Conservation (phyloP, 1,284 basidiomycete species). For the Fomitopsis palustris region DNA sequence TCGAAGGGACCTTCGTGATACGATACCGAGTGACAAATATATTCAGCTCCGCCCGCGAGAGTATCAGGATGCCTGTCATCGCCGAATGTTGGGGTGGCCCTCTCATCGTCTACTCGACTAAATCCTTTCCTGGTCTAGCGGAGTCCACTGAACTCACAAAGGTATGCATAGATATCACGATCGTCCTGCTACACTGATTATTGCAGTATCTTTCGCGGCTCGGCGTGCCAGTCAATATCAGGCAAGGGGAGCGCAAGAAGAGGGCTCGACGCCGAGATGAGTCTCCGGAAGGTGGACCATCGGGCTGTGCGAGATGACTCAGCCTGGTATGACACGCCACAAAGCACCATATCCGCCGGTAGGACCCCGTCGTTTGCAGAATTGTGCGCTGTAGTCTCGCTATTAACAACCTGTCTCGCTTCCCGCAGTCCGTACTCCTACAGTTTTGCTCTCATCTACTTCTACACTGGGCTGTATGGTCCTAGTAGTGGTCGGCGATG, state of each 20-base stretch:
- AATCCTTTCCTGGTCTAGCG: constrained; percentile 69
- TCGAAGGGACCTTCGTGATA: background rate
- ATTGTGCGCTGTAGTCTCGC: too few relatives aligned
- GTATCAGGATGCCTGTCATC: constrained; percentile 5
- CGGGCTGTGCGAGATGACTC: too few relatives aligned
- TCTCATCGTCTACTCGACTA: constrained; percentile 71
- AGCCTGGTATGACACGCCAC: too few relatives aligned
- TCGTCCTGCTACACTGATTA: background rate
- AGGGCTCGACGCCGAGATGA: background rate
- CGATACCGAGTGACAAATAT: background rate
- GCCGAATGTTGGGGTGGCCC: constrained; percentile 20
- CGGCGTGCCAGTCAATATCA: background rate
- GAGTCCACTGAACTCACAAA: constrained; percentile 72
- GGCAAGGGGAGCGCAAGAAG: background rate
- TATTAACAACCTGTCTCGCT: too few relatives aligned
- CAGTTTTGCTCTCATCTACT: too few relatives aligned
- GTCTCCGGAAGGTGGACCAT: too few relatives aligned
- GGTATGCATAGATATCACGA: constrained; percentile 30
- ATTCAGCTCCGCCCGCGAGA: background rate
- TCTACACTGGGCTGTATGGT: too few relatives aligned
- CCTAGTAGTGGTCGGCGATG: too few relatives aligned
- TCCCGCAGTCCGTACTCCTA: too few relatives aligned
- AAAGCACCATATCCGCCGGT: too few relatives aligned
- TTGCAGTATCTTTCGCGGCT: background rate
- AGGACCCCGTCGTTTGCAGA: too few relatives aligned